Conservation (phyloP, 1,139 yeast species). For the Saccharomyces hybrid region DNA sequence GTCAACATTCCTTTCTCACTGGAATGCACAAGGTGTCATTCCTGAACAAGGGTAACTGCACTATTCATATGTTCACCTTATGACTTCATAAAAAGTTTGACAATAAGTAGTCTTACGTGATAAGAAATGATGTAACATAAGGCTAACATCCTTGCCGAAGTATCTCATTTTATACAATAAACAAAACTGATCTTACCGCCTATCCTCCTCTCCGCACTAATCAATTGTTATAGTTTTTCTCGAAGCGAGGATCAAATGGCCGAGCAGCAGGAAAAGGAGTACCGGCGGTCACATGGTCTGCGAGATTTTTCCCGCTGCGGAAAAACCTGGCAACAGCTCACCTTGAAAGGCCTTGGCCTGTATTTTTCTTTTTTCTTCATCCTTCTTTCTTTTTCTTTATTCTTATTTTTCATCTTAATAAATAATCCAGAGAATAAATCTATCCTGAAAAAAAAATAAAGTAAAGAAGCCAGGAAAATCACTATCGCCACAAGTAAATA, state of each 20-base stretch:
- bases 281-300: neutral
- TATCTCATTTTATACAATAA: neutral
- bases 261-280: neutral
- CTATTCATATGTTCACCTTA: neutral
- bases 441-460: neutral
- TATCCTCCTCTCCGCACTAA: neutral
- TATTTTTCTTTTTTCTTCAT: neutral
- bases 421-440: neutral
- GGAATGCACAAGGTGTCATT: neutral
- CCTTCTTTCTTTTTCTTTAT: neutral
- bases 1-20: neutral
- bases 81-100: neutral
- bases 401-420: neutral
- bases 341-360: neutral
- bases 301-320: constrained; percentile 1
- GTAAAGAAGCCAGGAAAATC: neutral
- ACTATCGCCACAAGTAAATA: neutral
- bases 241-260: neutral
- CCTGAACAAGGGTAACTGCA: neutral
- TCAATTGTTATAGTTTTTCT: neutral
- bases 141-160: neutral
- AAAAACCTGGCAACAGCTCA: neutral
- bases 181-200: neutral
- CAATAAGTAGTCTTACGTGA: neutral
- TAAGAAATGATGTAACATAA: neutral